Base-by-base conservation (phyloP, 2,329 filamentous ascomycete species). In the Cordyceps cateniannulata region DNA sequence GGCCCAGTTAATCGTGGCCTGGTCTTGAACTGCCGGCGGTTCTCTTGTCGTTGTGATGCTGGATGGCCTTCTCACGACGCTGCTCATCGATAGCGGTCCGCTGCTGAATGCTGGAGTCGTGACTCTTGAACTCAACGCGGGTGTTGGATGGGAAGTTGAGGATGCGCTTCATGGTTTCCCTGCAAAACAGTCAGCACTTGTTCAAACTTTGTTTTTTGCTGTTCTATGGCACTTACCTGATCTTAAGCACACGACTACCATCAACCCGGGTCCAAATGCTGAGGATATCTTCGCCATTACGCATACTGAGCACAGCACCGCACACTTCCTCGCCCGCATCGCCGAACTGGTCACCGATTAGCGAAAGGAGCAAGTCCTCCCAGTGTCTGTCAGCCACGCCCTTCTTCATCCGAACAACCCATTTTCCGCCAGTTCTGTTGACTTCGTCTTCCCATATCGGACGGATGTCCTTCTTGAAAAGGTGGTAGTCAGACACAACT, bases 381-480 rank as follows among this genome's bases (percentile, higher is more conserved):
- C 95, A 99, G 75, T 96, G 97, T 60, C 93, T 86, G 75, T 98
- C 95, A 20, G 91, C 91, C 22, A 99, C 91, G 27, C 95, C 95
- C 81, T 99, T 99, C 84, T 96, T 97, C 72, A 99, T 79, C 66
- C 93, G 85, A 72, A 99, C 87, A 66, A 97, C 93, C 93, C 93
- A 99, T 78, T 99, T 99, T 56, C 95, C 95, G 59, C 95, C 95
- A 67, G 87, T 89, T 75, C 91, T 95, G 77, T 99, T 99, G 72
- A 96, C 91, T 51, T 96, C 92, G 68, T 99, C 95, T 75, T 99
- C 95, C 95, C 95, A 99, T 68, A 99, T 95, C 24, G 95, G 95
- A 63, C 95, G 87, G 63, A 99, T 93, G 59, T 93, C 93, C 71
- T 95, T 92, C 76, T 95, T 96, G 81, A 99, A 99, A 63, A 99